Base-by-base conservation (phyloP, 768 basidiomycete genomes). In the Tremella yokohamensis region DNA sequence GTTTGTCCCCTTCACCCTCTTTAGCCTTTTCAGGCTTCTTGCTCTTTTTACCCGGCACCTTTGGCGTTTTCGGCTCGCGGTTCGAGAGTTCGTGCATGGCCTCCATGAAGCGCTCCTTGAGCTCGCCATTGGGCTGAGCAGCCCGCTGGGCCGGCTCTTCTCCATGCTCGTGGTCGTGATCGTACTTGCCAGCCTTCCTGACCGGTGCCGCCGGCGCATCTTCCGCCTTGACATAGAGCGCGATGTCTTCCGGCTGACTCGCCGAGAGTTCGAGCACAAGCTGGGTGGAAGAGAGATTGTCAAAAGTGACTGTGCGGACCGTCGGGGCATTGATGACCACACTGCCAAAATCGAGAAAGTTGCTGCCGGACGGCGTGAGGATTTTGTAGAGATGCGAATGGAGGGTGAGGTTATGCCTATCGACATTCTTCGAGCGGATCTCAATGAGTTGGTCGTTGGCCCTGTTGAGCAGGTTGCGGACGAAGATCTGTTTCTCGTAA, bases 81-180 rank as follows among this genome's bases (percentile, higher is more conserved):
- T 29, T 38, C 24, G 55, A 54, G 8, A 65, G 20, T 49, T 70
- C 65, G 13, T 62, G 61, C 49, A 76, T 54, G 19, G 70, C 65
- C 56, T 76, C 75, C 61, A 76, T 72, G 56, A 76, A 73, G 24
- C 73, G 56, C 56, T 76, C 75, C 50, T 75, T 75, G 20, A 75
- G 54, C 38, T 69, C 69, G 12, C 65, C 65, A 53, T 57, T 62
- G 1, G 65, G 65, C 19, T 63, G 65, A 12, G 58, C 53, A n/a
- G 65, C 51, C 39, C 66, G 24, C 19, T 64, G 64, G 15, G 49
- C n/a, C 22, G 47, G 19, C 22, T 45, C n/a, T 12, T 53, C 51
- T 37, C 19, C 26, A 11, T 24, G n/a, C 11, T 40, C 45, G 2
- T 54, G 40, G 11, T 55, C 54, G 15, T 66, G 60, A 9, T 62